Conservation (phyloP, 2,329 filamentous ascomycete genomes). For the Ceratocystis destructans region DNA sequence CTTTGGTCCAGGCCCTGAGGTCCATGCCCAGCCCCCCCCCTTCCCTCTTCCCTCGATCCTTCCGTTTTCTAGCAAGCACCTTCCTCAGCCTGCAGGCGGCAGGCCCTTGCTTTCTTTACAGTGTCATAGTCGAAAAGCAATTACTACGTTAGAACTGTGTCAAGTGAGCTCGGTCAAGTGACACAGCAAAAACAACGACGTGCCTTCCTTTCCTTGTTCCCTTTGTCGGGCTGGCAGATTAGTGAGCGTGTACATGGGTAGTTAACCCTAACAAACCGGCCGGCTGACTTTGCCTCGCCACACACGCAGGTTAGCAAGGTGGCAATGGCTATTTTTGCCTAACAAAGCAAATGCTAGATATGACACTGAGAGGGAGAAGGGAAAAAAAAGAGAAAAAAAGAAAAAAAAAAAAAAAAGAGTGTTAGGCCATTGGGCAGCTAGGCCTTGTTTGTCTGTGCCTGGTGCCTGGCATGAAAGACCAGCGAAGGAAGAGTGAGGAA, state of each 20-base stretch:
- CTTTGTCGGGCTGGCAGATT: neutral
- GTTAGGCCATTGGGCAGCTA: no score
- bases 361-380: neutral
- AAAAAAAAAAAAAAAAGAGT: neutral
- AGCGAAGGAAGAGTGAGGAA: neutral
- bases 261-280: neutral
- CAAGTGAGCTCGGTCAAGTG: neutral
- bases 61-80: constrained; percentile 1
- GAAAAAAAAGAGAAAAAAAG: no score
- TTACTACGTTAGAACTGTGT: neutral
- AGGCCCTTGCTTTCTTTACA: constrained; percentile 4
- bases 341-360: neutral
- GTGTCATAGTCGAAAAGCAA: neutral
- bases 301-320: neutral
- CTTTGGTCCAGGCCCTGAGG: neutral
- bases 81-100: constrained; percentile 3
- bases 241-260: neutral
- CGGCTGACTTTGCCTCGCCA: neutral
- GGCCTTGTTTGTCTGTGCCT: neutral
- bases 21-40: neutral
- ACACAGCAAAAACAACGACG: constrained; percentile 4
- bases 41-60: constrained; percentile 3
- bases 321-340: neutral
- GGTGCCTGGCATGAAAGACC: neutral
- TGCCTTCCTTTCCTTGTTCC: neutral